phyloP scores from a whole-genome alignment of 345 rosid species.

The Capsella bursapastoris region DNA sequence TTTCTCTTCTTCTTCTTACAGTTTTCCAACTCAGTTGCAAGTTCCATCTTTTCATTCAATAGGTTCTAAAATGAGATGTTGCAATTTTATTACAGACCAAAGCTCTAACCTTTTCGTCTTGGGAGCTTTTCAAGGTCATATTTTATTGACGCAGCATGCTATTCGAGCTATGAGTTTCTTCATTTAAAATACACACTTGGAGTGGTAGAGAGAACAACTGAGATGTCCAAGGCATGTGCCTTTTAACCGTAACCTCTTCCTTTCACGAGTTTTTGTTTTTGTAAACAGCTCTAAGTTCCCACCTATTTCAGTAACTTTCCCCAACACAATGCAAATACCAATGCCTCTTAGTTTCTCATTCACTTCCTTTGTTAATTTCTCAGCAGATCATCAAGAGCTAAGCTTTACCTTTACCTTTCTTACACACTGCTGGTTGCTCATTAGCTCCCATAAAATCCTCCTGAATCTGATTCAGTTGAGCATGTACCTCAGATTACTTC shows the following conservation, averaged over 20 bases:
- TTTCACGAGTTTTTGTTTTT: constrained; percentile 76
- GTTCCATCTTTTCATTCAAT: constrained; percentile 65
- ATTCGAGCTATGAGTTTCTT: constrained; percentile 55
- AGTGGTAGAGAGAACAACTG: constrained; percentile 65
- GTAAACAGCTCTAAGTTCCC: constrained; percentile 69
- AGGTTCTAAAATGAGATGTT: constrained; percentile 63
- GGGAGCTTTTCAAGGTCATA: constrained; percentile 55
- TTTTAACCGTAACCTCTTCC: constrained; percentile 8
- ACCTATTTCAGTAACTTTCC: constrained; percentile 77
- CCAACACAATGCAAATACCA: constrained; percentile 81
- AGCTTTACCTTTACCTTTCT: constrained; percentile 71
- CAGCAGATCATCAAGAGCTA: constrained; percentile 55
- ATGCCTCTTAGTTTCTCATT: constrained; percentile 74
- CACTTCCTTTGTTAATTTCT: constrained; percentile 63
- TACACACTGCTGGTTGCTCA: constrained; percentile 61
- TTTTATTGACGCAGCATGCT: constrained; percentile 54
- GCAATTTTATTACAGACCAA: constrained; percentile 71
- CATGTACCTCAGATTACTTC: constrained; percentile 65
- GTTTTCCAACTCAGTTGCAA: constrained; percentile 61
- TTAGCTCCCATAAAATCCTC: constrained; percentile 82
- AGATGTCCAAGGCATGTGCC: constrained; percentile 75
- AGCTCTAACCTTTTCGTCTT: constrained; percentile 72
- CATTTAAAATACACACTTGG: constrained; percentile 46
- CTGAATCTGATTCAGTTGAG: constrained; percentile 62
- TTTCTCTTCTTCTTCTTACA: constrained; percentile 72